Evolutionary conservation across 208 protist genomes (phyloP).

Genomic region (Wallacemonas sp.): DNA sequence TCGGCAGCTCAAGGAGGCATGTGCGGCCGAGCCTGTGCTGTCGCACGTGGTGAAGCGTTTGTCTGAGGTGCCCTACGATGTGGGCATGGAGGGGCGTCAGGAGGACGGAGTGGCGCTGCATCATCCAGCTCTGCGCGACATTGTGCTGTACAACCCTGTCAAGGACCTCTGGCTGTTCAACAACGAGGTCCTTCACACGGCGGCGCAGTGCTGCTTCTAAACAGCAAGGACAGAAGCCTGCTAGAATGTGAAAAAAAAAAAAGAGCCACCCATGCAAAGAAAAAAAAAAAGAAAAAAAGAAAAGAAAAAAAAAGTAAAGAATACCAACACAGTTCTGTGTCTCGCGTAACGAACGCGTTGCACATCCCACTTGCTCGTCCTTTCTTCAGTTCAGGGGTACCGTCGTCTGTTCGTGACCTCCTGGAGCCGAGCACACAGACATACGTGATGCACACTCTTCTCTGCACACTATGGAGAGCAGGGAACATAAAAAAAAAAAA

Average conservation of each 20-base stretch:
- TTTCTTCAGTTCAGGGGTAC: too few species aligned
- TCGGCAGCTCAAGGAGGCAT: conserved; percentile 72
- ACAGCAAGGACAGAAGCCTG: not conserved
- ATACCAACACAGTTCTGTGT: too few species aligned
- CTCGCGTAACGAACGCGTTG: too few species aligned
- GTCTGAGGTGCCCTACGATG: conserved; percentile 65
- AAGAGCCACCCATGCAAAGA: too few species aligned
- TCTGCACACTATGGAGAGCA: not conserved
- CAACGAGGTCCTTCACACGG: conserved; percentile 78
- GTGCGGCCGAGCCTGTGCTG: conserved; percentile 45
- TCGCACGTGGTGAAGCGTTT: conserved; percentile 59
- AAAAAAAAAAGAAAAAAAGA: not conserved
- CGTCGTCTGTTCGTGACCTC: too few species aligned
- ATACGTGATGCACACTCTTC: not conserved
- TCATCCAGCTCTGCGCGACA: conserved; percentile 53
- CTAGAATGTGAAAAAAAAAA: not conserved
- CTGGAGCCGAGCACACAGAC: too few species aligned
- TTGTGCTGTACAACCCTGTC: conserved; percentile 85
- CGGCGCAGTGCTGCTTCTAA: conserved; percentile 67
- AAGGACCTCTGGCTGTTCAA: conserved; percentile 81
- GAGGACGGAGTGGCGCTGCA: conserved; percentile 46
- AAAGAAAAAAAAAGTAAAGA: too few species aligned
- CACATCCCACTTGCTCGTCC: too few species aligned
- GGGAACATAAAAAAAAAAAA: not conserved
- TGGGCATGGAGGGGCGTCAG: conserved; percentile 70